Conservation (phyloP, 129 eudicot species). For the Escallonia rubra region DNA sequence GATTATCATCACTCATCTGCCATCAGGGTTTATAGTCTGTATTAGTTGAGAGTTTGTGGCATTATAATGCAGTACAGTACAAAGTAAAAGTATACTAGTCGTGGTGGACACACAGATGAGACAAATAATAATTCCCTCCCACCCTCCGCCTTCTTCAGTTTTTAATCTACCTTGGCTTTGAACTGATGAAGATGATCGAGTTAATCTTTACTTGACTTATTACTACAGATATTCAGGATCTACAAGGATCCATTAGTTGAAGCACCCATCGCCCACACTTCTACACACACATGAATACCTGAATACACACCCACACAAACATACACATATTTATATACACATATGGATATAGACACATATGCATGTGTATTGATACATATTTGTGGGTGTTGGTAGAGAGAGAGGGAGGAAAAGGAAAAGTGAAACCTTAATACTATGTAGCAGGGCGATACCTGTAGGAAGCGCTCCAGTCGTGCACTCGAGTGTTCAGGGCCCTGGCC, state of each 20-base stretch:
- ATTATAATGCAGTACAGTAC: neutral
- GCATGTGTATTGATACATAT: neutral
- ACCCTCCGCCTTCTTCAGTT: no score
- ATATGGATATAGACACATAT: neutral
- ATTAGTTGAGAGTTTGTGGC: neutral
- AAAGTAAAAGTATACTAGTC: neutral
- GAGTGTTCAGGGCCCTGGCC: conserved; percentile 99
- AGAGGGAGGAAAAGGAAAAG: neutral
- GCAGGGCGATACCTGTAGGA: conserved; percentile 63
- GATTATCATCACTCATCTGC: conserved; percentile 96
- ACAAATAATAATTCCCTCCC: no score
- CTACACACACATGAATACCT: no score
- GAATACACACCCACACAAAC: no score
- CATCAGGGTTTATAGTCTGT: conserved; percentile 11
- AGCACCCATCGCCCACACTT: no score
- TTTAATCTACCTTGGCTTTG: no score
- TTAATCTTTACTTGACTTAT: no score
- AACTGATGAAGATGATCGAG: no score
- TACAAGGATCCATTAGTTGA: no score
- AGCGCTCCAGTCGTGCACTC: conserved; percentile 93
- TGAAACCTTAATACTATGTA: neutral
- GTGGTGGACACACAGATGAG: no score
- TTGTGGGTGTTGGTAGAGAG: neutral
- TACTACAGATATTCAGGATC: no score
- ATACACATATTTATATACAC: neutral